A percentile compares a stretch with the other conserved stretches of the same genome.
These are phyloP conservation scores for Starmerella apicola DNA, from an alignment of 805 yeast species.

Conservation along the genomic window DNA sequence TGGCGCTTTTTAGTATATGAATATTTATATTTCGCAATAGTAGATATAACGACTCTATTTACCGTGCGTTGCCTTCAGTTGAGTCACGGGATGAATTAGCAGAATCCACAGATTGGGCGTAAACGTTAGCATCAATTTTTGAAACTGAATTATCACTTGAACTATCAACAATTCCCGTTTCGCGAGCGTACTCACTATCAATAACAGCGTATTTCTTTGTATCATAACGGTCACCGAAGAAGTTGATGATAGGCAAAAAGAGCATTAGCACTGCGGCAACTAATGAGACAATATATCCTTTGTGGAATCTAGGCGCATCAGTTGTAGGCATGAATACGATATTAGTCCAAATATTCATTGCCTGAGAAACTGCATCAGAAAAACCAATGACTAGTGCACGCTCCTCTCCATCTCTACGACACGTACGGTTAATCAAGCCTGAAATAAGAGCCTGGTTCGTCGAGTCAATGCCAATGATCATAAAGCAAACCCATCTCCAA, in stretches of 20 bases:
- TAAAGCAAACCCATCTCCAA: slow-evolving; percentile 32
- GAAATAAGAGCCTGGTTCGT: slow-evolving; percentile 33
- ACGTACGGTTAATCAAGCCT: slow-evolving; percentile 32
- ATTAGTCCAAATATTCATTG: slow-evolving; percentile 37
- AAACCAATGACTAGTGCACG: slow-evolving; percentile 28
- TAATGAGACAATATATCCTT: slow-evolving; percentile 31
- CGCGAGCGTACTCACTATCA: slow-evolving; percentile 7
- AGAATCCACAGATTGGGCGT: no score
- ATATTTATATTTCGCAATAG: no score
- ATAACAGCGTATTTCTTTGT: slow-evolving; percentile 14
- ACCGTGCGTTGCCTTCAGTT: no score
- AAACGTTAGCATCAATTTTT: no score
- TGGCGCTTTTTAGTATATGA: no score
- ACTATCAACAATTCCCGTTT: background rate
- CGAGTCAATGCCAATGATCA: slow-evolving; percentile 29
- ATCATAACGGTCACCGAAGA: slow-evolving; percentile 26
- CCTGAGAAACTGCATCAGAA: slow-evolving; percentile 32
- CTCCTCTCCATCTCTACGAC: slow-evolving; percentile 28
- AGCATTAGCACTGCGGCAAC: slow-evolving; percentile 31
- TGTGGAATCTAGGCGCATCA: slow-evolving; percentile 31
- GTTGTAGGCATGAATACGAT: slow-evolving; percentile 34
- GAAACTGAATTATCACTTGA: background rate
- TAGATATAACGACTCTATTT: no score
- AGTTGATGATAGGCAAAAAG: slow-evolving; percentile 26
- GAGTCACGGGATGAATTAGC: no score